Percentiles rank a stretch among this genome's conserved stretches.
Evolutionary conservation across 331 rosid species (phyloP).

Genomic region (Pyrus hybrid): DNA sequence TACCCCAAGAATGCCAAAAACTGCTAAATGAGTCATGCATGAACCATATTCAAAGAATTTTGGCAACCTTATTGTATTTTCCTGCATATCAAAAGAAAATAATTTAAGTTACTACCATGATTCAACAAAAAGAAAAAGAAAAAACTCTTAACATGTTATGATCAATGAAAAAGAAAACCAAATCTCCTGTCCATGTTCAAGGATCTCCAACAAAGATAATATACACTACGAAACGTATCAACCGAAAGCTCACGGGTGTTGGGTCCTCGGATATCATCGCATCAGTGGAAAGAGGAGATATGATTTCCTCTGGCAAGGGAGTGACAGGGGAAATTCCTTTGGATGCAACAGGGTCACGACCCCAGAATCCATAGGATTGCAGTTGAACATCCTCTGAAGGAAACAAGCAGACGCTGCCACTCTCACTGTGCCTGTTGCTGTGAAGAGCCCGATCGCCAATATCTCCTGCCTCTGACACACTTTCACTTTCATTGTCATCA

Average conservation of each 20-base stretch:
- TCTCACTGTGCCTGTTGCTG: slow-evolving; percentile 44
- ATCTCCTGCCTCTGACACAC: slow-evolving; percentile 88
- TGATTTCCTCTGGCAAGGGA: slow-evolving; percentile 30
- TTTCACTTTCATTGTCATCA: slow-evolving; percentile 33
- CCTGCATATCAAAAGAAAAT: slow-evolving; percentile 33
- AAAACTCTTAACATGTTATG: not conserved
- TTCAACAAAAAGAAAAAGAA: not conserved
- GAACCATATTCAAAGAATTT: slow-evolving; percentile 51
- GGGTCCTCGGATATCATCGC: slow-evolving; percentile 22
- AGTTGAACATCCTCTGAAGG: slow-evolving; percentile 18
- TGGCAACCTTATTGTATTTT: slow-evolving; percentile 28
- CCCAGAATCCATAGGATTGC: slow-evolving; percentile 12
- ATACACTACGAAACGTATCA: not conserved
- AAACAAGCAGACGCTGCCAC: slow-evolving; percentile 27
- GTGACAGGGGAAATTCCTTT: slow-evolving; percentile 19
- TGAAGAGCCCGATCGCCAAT: slow-evolving; percentile 76
- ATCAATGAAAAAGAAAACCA: slow-evolving; percentile 1
- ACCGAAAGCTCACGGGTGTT: slow-evolving; percentile 35
- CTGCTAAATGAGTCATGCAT: slow-evolving; percentile 63
- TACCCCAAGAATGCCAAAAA: slow-evolving; percentile 97
- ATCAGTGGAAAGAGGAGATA: slow-evolving; percentile 25
- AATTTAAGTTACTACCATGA: not conserved
- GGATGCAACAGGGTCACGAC: slow-evolving; percentile 1
- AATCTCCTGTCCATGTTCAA: not conserved
- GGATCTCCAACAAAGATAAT: not conserved